Evolutionary conservation across 495 filamentous ascomycete genomes (phyloP).

Genomic region (Bathelium albidoporum): DNA sequence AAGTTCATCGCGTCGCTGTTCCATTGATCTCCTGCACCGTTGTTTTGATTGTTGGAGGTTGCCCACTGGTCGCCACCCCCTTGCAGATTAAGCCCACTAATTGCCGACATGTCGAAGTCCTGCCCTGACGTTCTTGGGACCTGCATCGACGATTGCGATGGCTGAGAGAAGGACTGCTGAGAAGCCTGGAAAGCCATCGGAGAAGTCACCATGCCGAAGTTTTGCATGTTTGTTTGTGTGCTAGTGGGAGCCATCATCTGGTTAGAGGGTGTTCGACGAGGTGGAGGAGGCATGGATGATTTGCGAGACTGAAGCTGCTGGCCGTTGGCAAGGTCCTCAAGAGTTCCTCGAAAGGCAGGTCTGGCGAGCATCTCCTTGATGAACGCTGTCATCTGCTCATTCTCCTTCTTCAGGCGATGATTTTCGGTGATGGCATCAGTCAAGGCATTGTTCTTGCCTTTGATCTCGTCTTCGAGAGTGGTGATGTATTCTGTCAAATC

Average conservation of each 20-base stretch:
- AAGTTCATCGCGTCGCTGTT: constrained; percentile 45
- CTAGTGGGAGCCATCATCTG: constrained; percentile 33
- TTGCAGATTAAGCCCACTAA: constrained; percentile 48
- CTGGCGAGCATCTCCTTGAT: constrained; percentile 51
- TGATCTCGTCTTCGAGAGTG: constrained; percentile 80
- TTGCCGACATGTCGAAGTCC: constrained; percentile 47
- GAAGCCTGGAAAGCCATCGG: constrained; percentile 19
- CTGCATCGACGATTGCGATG: constrained; percentile 18
- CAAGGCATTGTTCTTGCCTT: constrained; percentile 57
- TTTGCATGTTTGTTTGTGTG: constrained; percentile 27
- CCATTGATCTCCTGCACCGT: not conserved
- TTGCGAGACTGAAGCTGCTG: constrained; percentile 16
- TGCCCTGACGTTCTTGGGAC: constrained; percentile 57
- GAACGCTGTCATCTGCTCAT: constrained; percentile 71
- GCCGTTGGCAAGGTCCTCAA: not conserved
- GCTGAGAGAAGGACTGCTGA: constrained; percentile 24
- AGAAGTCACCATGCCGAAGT: not conserved
- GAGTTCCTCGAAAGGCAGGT: constrained; percentile 17
- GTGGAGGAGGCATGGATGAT: constrained; percentile 19
- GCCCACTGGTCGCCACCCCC: not conserved
- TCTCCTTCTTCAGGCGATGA: constrained; percentile 64
- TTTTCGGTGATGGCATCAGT: constrained; percentile 64
- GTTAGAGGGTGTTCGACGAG: constrained; percentile 28
- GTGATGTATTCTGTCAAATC: constrained; percentile 70
- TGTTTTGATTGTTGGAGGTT: not conserved